Evolutionary conservation across 1,284 basidiomycete genomes (phyloP), one percentile per base, ranked within the genome.

Genomic region (Ustilago crameri): DNA sequence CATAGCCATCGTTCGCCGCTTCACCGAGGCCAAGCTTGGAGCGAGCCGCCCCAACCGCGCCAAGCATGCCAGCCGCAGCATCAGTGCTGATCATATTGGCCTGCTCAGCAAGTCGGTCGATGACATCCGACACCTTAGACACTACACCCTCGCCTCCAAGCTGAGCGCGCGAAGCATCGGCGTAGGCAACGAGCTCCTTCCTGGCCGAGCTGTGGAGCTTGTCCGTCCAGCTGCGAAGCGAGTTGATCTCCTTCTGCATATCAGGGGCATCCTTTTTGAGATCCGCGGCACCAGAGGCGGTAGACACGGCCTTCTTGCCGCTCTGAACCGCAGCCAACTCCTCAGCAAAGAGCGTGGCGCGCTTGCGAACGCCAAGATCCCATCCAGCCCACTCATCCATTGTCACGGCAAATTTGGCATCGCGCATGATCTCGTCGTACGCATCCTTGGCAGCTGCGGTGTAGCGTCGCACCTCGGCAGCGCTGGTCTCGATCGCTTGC

Each of bases 311-410:
- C 44, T 60, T 63, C 51, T 60, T 59, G 38, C 60, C 61, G 43
- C 50, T 58, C 24, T 68, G 61, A 5, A 80, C 65, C 4, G 61
- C 66, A 2, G 51, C 17, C 15, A 79, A 54, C 53, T 80, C 78
- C 18, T 71, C 58, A 4, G 45, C 41, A 35, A 74, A 74, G 15
- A 74, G 37, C 14, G 56, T 37, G 37, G 66, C 68, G 10, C 76
- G 69, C 57, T 70, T 64, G 23, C 53, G 44, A 30, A 80, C 63
- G 12, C 76, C 78, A 15, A 69, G 55, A 50, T 77, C 78, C 81
- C 81, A 82, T 26, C 79, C 79, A 5, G 64, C 59, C 59, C 66
- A 76, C 27, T 82, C 78, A 44, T 78, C 77, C 54, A 72, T 70
- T 47, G 75, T 82, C 9, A 37, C 61, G 14, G 71, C 50, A 50